Conservation (phyloP, 306 rosid genomes). For the Rubus idaeus region DNA sequence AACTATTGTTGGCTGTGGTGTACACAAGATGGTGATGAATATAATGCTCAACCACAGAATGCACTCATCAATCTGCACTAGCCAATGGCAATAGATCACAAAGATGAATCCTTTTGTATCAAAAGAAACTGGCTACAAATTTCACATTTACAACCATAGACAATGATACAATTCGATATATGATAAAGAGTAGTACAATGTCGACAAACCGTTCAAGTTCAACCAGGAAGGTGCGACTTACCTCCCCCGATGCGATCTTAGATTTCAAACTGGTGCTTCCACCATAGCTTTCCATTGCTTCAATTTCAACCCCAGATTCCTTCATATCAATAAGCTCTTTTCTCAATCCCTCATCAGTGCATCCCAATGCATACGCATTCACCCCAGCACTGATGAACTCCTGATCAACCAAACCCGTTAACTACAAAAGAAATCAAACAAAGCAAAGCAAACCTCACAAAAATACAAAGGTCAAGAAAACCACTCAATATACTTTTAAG, state of each 20-base stretch:
- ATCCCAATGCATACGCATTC: slow-evolving; percentile 96
- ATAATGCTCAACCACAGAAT: slow-evolving; percentile 89
- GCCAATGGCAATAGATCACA: neutral
- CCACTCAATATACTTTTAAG: slow-evolving; percentile 61
- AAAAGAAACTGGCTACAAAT: neutral
- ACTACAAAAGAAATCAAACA: slow-evolving; percentile 11
- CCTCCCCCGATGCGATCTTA: slow-evolving; percentile 79
- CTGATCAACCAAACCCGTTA: slow-evolving; percentile 41
- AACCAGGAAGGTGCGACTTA: slow-evolving; percentile 19
- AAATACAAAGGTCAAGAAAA: slow-evolving; percentile 23
- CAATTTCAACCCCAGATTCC: slow-evolving; percentile 72
- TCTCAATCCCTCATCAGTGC: slow-evolving; percentile 91
- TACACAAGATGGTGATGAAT: slow-evolving; percentile 92
- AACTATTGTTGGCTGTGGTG: slow-evolving; percentile 94
- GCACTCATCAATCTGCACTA: slow-evolving; percentile 76
- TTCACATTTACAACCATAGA: neutral
- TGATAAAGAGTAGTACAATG: neutral
- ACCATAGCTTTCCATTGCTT: slow-evolving; percentile 75
- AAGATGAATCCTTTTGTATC: neutral
- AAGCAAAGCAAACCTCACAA: slow-evolving; percentile 7
- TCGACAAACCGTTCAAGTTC: slow-evolving; percentile 1
- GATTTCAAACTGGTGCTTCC: slow-evolving; percentile 87
- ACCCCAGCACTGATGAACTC: slow-evolving; percentile 96
- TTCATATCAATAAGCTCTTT: slow-evolving; percentile 80
- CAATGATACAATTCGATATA: neutral